Evolutionary conservation across 257 asterid genomes (phyloP), one percentile per base, ranked within the genome.

Genomic region (Solanum appendiculatum): DNA sequence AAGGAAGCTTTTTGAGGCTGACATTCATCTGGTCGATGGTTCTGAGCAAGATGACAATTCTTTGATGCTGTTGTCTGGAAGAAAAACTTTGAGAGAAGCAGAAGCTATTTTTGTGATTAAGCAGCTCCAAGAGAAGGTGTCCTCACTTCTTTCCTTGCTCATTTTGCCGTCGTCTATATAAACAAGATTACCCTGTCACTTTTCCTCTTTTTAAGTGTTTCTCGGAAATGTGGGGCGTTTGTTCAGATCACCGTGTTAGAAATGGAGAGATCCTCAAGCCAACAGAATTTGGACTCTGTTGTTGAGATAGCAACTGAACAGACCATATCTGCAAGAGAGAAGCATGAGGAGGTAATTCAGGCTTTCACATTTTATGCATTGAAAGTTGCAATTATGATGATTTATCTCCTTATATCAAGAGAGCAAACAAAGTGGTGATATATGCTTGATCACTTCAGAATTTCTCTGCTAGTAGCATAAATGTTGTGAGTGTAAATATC

Each of bases 61-160:
- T 88, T 54, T 42, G 72, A 83, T 91, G 89, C 87, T 78, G 87
- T 86, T 88, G 82, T 88, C 82, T 89, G 93, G 82, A 87, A 90
- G 82, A 63, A 87, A 82, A 86, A 86, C 86, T 74, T 86, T 92
- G 87, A 88, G 91, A 83, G 98, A 92, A 83, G 86, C 93, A 0
- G 98, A 97, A 86, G 93, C 96, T 90, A 92, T 92, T 88, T 91
- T 92, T 78, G 93, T 93, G 90, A 95, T 93, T 82, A 97, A 97
- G 91, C 94, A 92, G 90, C 98, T 93, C 73, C 98, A 95, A 86
- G 98, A 95, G 86, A 97, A 97, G 99, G 99, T 97, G 89, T 77
- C 83, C 82, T 89, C 46, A 48, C 51, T 86, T 64, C 70, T 25
- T 66, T 66, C 48, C 10, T 90, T 66, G 9, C 83, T 87, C 90